A percentile compares a stretch with the other conserved stretches of the same genome.
These are phyloP conservation scores for Talaromyces islandicus DNA, from an alignment of 2,329 filamentous ascomycete genomes.

Conservation along the genomic window DNA sequence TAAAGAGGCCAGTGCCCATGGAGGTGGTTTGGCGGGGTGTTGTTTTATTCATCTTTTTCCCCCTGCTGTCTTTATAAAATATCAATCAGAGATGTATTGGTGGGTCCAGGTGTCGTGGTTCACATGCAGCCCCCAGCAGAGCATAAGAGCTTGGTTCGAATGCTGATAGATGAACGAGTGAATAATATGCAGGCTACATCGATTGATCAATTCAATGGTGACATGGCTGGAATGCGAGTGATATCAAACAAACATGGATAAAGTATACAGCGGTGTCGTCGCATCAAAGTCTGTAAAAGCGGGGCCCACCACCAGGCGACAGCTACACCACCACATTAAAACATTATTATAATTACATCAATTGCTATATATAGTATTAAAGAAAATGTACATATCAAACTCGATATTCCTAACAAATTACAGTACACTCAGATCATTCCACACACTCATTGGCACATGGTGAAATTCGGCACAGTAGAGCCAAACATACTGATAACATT, in stretches of 20 bases:
- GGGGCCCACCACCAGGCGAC: too few species aligned
- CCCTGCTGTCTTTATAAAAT: not conserved
- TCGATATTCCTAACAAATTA: not conserved
- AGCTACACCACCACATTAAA: too few species aligned
- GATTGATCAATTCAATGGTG: not conserved
- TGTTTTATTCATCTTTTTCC: not conserved
- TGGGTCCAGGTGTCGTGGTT: too few species aligned
- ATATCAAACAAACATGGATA: not conserved
- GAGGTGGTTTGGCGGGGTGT: slow-evolving; percentile 4
- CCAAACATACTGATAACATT: not conserved
- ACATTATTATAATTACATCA: too few species aligned
- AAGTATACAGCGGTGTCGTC: not conserved
- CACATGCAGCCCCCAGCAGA: too few species aligned
- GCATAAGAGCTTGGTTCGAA: too few species aligned
- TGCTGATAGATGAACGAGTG: too few species aligned
- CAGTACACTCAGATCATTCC: not conserved
- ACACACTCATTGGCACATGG: not conserved
- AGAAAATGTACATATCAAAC: not conserved
- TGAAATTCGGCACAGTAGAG: not conserved
- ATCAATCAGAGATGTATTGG: too few species aligned
- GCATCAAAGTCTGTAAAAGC: not conserved
- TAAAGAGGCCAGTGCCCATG: slow-evolving; percentile 52
- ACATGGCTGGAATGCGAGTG: not conserved
- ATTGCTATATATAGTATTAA: not conserved
- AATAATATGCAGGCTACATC: too few species aligned